A percentile compares a stretch with the other conserved stretches of the same genome.
Conservation (phyloP, 2,329 filamentous ascomycete species). For the Macrophomina tecta region DNA sequence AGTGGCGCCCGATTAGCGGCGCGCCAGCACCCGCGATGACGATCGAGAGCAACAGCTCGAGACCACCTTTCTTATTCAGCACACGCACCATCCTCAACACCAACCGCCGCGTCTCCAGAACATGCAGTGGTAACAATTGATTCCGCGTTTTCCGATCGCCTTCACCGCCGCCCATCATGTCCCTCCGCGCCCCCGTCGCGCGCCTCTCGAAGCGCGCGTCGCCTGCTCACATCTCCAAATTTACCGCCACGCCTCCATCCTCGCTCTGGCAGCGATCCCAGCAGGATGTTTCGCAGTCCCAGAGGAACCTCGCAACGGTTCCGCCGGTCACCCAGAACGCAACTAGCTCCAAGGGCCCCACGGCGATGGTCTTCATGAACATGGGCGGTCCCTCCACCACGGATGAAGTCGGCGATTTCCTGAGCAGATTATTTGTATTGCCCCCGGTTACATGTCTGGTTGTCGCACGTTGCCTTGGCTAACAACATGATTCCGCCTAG, state of each 20-base stretch:
- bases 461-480: not conserved
- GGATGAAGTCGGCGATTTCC: conserved; percentile 85
- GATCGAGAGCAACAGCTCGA: conserved; percentile 22
- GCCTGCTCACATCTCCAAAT: conserved; percentile 37
- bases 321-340: conserved; percentile 82
- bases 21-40: conserved; percentile 25
- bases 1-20: conserved; percentile 25
- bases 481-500: conserved; percentile 51
- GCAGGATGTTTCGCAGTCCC: not conserved
- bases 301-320: conserved; percentile 43
- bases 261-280: conserved; percentile 40
- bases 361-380: conserved; percentile 98
- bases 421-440: conserved; percentile 86
- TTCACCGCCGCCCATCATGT: conserved; percentile 41
- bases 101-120: not conserved
- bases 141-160: conserved; percentile 30
- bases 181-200: conserved; percentile 43
- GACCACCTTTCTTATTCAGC: conserved; percentile 22
- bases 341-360: conserved; percentile 76
- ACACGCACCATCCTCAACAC: not conserved
- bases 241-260: conserved; percentile 38
- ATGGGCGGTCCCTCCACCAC: conserved; percentile 95
- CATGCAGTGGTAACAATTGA: conserved; percentile 27
- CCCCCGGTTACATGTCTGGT: not conserved
- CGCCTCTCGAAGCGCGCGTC: conserved; percentile 43